These are phyloP conservation scores for Botrytis deweyae DNA, from an alignment of 2,329 filamentous ascomycete species.

Conservation along the genomic window DNA sequence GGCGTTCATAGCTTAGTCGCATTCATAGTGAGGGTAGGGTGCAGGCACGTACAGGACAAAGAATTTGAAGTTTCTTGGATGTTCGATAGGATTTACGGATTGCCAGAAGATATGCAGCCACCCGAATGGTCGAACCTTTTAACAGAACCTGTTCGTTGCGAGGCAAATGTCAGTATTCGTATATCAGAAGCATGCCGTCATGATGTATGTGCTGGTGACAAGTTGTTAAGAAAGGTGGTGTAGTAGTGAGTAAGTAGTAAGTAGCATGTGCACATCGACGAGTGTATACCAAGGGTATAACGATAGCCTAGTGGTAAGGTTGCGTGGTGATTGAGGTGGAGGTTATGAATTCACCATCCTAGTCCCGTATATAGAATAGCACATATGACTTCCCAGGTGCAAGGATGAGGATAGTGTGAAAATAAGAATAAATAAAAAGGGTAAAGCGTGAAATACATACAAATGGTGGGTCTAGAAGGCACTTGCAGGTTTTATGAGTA, in stretches of 20 bases:
- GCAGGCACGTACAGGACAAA: constrained; percentile 32
- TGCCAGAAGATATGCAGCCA: constrained; percentile 39
- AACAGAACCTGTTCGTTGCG: constrained; percentile 35
- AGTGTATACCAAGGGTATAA: constrained; percentile 10
- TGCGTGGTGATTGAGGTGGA: constrained; percentile 24
- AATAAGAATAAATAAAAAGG: constrained; percentile 23
- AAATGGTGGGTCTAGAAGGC: constrained; percentile 21
- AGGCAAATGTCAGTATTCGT: constrained; percentile 25
- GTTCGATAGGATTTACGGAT: constrained; percentile 29
- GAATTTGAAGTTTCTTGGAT: constrained; percentile 36
- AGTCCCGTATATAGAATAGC: constrained; percentile 17
- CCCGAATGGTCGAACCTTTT: constrained; percentile 28
- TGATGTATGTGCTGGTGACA: constrained; percentile 34
- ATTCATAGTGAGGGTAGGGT: constrained; percentile 24
- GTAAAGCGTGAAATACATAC: constrained; percentile 26
- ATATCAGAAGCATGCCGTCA: constrained; percentile 31
- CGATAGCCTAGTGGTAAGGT: constrained; percentile 24
- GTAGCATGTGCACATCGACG: constrained; percentile 26
- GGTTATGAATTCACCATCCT: constrained; percentile 10
- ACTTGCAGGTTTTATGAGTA: constrained; percentile 17
- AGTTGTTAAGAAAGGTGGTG: constrained; percentile 22
- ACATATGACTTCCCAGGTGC: constrained; percentile 34
- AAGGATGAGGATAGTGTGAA: constrained; percentile 33
- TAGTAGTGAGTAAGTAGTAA: constrained; percentile 12
- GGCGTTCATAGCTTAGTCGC: constrained; percentile 17